Percentiles rank a stretch among this genome's conserved stretches.
These are phyloP conservation scores for Primulina huaijiensis DNA, from an alignment of 257 asterid genomes.

Conservation along the genomic window DNA sequence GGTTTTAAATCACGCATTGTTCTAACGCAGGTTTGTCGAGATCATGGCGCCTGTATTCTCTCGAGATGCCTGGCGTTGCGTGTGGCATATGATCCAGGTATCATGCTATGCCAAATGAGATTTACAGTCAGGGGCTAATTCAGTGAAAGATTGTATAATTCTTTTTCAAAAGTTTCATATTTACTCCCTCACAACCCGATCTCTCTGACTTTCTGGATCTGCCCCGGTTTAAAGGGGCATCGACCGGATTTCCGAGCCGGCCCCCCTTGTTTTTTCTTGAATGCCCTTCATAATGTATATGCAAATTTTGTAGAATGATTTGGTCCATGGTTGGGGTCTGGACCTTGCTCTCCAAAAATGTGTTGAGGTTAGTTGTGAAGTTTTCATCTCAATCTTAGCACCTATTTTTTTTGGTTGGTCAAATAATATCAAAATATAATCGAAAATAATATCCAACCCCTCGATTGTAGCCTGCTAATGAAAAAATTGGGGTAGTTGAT, in stretches of 20 bases:
- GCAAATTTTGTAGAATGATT: slow-evolving; percentile 58
- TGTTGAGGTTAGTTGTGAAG: slow-evolving; percentile 52
- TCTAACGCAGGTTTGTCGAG: slow-evolving; percentile 66
- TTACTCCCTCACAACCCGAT: not conserved
- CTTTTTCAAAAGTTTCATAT: not conserved
- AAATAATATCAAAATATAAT: not conserved
- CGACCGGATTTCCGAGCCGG: not conserved
- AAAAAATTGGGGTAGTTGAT: slow-evolving; percentile 87
- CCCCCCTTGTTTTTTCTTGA: too few species aligned
- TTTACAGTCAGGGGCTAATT: not conserved
- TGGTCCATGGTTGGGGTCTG: slow-evolving; percentile 96
- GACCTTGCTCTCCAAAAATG: slow-evolving; percentile 82
- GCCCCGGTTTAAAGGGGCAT: too few species aligned
- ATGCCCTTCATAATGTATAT: not conserved
- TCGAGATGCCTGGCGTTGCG: slow-evolving; percentile 93
- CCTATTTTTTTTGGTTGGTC: not conserved
- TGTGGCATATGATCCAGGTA: slow-evolving; percentile 96
- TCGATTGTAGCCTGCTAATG: slow-evolving; percentile 62
- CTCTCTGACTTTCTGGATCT: not conserved
- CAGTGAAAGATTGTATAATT: not conserved
- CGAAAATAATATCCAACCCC: not conserved
- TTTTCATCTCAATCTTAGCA: not conserved
- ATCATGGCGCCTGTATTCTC: slow-evolving; percentile 97
- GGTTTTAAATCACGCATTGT: not conserved
- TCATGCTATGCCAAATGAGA: not conserved